Evolutionary conservation across 2,329 filamentous ascomycete genomes (phyloP).

Genomic region (Cryphonectria naterciae): DNA sequence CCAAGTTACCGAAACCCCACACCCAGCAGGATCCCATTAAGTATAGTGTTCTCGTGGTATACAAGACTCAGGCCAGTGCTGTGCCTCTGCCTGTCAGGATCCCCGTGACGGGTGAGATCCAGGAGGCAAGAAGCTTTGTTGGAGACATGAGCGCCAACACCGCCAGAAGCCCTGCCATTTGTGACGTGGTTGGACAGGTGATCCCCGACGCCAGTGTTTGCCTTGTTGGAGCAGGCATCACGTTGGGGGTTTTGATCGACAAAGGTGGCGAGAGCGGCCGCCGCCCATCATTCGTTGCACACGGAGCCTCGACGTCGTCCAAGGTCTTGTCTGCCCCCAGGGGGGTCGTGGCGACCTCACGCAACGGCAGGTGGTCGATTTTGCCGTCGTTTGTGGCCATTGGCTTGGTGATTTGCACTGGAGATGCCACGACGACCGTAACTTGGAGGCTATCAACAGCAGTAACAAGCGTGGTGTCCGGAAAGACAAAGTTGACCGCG

Average conservation of each 20-base stretch:
- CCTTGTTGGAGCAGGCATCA: not conserved
- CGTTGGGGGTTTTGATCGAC: not conserved
- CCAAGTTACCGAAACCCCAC: not conserved
- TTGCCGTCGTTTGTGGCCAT: constrained; percentile 1
- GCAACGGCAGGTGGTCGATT: not conserved
- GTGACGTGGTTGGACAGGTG: not conserved
- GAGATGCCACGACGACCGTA: not conserved
- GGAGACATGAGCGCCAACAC: not conserved
- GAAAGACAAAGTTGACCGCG: not conserved
- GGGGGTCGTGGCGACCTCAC: not conserved
- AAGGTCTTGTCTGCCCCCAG: not conserved
- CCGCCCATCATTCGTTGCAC: not conserved
- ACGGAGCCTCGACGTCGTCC: not conserved
- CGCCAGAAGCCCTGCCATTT: not conserved
- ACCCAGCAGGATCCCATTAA: not conserved
- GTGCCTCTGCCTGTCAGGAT: not conserved
- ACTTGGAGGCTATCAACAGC: not conserved
- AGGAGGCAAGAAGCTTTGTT: not conserved
- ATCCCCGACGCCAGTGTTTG: not conserved
- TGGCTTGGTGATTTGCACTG: not conserved
- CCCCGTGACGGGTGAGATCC: not conserved
- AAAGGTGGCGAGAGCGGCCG: not conserved
- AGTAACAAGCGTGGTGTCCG: not conserved
- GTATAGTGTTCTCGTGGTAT: not conserved
- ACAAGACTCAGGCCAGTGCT: not conserved